These are phyloP conservation scores for Arthroderma sp. DNA, from an alignment of 2,329 filamentous ascomycete genomes.

Conservation along the genomic window DNA sequence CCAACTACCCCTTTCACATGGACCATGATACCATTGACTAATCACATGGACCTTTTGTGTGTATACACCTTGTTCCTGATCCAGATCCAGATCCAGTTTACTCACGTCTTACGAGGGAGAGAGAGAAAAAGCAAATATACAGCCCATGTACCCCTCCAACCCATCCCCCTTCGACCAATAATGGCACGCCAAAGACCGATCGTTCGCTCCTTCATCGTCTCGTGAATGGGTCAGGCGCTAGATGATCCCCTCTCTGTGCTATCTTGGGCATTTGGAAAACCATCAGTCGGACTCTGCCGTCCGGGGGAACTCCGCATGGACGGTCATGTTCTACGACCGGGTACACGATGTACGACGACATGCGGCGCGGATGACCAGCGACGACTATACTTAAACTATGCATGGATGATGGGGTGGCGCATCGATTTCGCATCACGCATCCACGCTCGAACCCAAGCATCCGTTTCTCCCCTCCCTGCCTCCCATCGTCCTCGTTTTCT, in stretches of 20 bases:
- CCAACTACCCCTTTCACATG: neutral
- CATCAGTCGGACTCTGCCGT: neutral
- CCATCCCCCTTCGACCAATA: neutral
- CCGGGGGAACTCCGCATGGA: neutral
- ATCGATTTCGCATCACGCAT: neutral
- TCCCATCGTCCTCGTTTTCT: neutral
- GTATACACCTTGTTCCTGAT: constrained; percentile 2
- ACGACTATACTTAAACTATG: neutral
- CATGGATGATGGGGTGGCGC: neutral
- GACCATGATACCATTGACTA: neutral
- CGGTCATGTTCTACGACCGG: neutral
- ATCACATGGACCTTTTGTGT: neutral
- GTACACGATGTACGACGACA: neutral
- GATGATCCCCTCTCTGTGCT: neutral
- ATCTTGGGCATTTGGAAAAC: neutral
- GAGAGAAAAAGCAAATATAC: neutral
- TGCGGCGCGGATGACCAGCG: constrained; percentile 3
- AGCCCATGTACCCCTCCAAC: neutral
- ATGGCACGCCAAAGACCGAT: neutral
- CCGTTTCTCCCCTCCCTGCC: neutral
- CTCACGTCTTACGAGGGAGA: neutral
- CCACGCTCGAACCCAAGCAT: neutral
- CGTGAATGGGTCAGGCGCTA: too few relatives aligned
- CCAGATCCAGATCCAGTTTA: neutral
- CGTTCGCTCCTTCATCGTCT: neutral